Evolutionary conservation across 2,329 filamentous ascomycete species (phyloP), one percentile per base, ranked within the genome.

Genomic region (Dothideomycetes sp.): DNA sequence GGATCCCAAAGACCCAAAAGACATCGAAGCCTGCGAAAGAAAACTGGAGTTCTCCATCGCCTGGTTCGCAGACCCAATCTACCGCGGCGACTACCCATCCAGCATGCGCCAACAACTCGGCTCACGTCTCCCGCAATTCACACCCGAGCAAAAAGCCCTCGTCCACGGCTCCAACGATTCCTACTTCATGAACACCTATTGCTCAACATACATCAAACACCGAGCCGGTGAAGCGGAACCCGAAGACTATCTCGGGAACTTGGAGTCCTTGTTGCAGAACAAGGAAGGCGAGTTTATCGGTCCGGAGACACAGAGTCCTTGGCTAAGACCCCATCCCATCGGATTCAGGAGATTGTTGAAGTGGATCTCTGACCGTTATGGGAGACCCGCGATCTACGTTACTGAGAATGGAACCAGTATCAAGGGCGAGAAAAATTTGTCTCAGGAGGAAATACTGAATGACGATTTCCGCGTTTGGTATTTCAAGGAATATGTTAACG

Each of bases 11-110:
- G 82, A 89, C 56, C 78, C 82, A 5, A 67, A 67, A 13, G 85
- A 93, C 57, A 70, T 85, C 41, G 82, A 81, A 60, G 86, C 86
- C 11, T 78, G 75, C 49, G 70, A 84, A 54, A 80, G 84, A 57
- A 88, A 88, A 68, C 77, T 89, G 53, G 85, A 93, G 64, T 93
- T 93, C 59, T 73, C 81, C 53, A 93, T 89, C 60, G 78, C 76
- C 37, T 93, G 86, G 85, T 93, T 91, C 56, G 84, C 80, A 7
- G 86, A 93, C 64, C 84, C 85, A 23, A 76, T 94, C 57, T 93
- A 93, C 70, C 76, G 81, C 47, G 85, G 85, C 50, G 64, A 70
- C 41, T 69, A 68, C 30, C 66, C 65, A 0, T 47, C 56, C 3
- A 58, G 55, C 2, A 52, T 67, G 10, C 58, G 59, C 36, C 47